phyloP scores from a whole-genome alignment of 78 protist genomes.

The Mantamonas sphyraenae region DNA sequence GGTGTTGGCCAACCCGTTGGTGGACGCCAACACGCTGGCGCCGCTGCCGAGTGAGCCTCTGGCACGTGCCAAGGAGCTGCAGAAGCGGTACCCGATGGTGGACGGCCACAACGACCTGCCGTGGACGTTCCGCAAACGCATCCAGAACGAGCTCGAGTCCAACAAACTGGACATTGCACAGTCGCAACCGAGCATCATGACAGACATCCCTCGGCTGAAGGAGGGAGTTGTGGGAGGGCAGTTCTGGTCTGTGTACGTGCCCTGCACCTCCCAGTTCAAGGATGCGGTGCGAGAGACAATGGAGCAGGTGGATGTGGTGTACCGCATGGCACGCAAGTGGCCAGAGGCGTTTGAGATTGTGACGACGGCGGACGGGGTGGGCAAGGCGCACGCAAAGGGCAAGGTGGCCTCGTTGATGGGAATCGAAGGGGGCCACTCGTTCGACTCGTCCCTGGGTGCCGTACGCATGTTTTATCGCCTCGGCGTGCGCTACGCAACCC shows the following conservation, averaged over 20 bases:
- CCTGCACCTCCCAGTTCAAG: not conserved
- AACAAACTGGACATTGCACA: not conserved
- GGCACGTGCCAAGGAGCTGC: not conserved
- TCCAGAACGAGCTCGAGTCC: not conserved
- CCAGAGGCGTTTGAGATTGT: not conserved
- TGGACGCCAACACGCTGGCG: too few species aligned
- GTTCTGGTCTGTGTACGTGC: conserved; percentile 18
- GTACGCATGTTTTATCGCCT: conserved; percentile 1
- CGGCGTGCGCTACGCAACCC: conserved; percentile 15
- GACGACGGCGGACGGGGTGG: not conserved
- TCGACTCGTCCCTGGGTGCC: not conserved
- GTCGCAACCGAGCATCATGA: not conserved
- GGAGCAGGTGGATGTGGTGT: not conserved
- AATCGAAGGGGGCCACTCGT: conserved; percentile 14
- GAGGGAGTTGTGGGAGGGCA: conserved; percentile 7
- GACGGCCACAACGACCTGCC: conserved; percentile 9
- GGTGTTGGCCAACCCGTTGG: too few species aligned
- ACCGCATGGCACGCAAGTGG: not conserved
- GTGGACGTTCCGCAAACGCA: not conserved
- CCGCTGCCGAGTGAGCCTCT: not conserved
- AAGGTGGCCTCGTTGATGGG: conserved; percentile 5
- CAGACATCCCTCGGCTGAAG: conserved; percentile 17
- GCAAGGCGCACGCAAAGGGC: not conserved
- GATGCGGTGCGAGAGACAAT: conserved; percentile 12
- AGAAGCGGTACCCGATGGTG: not conserved